Evolutionary conservation across 73 alveolate genomes (phyloP), one percentile per base, ranked within the genome.

Genomic region (Symbiodinium natans): DNA sequence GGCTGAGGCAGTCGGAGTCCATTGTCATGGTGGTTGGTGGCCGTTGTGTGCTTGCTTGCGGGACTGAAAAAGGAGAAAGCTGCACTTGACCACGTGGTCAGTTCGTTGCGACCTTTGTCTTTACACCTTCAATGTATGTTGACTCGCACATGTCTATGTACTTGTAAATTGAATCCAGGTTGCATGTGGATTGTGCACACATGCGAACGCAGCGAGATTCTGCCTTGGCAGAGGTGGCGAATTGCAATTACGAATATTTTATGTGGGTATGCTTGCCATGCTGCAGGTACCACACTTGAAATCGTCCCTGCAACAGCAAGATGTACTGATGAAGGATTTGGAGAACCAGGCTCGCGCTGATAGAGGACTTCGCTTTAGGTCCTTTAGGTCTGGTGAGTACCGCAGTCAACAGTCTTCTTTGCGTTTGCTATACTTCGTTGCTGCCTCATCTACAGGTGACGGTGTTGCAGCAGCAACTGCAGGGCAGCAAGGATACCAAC

Each of bases 151-250:
- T 46, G 59, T 13, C 59, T 6, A 13, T 46, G 59, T 13, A 46
- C 59, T 6, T 46, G 59, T 46, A 13, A 13, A 46, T 13, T 46
- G 6, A 9, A 19, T 33, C n/a, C 19, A 74, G 84, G 84, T 36
- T 83, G 41, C 92, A 83, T 59, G 40, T 59, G 34, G 92, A 83
- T 19, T 83, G 92, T 29, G 92, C 92, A 42, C 31, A 83, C 33
- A 59, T 83, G 71, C 92, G 77, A 42, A 42, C 92, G 10, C 92
- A 83, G 75, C 92, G 75, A n/a, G 92, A 83, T 42, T 83, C 92
- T 36, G 75, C 74, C 17, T 25, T 83, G 92, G 75, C 92, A 23
- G 92, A 83, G 92, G 90, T 41, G 40, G 23, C 71, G 21, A 23
- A 17, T 27, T 77, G 48, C 13, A 38, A 3, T 9, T 23, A 11